Evolutionary conservation across 2,329 filamentous ascomycete species (phyloP).

Genomic region (Pyrenochaeta sp.): DNA sequence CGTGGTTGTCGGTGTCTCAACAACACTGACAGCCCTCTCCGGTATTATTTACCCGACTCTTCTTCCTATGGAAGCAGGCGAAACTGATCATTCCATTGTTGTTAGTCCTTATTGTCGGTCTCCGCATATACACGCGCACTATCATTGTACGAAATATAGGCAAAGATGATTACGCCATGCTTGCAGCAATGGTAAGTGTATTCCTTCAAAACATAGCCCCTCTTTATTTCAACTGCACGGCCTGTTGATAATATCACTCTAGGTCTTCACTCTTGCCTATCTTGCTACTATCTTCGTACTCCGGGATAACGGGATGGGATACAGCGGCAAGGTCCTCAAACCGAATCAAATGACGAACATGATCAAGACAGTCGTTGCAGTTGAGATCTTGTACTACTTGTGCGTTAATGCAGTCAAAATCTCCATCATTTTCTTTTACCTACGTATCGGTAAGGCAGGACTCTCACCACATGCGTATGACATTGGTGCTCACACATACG

Average conservation of each 20-base stretch:
- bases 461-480: not conserved
- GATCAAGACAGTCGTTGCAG: slow-evolving; percentile 16
- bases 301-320: slow-evolving; percentile 31
- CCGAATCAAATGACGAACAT: slow-evolving; percentile 31
- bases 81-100: not conserved
- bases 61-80: not conserved
- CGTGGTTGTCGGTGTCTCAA: slow-evolving; percentile 24
- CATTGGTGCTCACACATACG: not conserved
- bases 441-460: slow-evolving; percentile 37
- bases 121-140: slow-evolving; percentile 27
- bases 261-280: slow-evolving; percentile 31
- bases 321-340: slow-evolving; percentile 19
- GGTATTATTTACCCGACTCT: slow-evolving; percentile 7
- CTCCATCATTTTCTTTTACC: slow-evolving; percentile 44
- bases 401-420: slow-evolving; percentile 37
- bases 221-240: not conserved
- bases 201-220: not conserved
- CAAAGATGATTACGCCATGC: slow-evolving; percentile 37
- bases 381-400: slow-evolving; percentile 43
- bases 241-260: not conserved
- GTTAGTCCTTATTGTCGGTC: slow-evolving; percentile 30
- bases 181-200: slow-evolving; percentile 21
- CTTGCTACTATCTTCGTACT: slow-evolving; percentile 26
- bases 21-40: slow-evolving; percentile 28
- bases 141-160: slow-evolving; percentile 32